These are phyloP conservation scores for Candida ovalis DNA, from an alignment of 805 yeast genomes.

Conservation along the genomic window DNA sequence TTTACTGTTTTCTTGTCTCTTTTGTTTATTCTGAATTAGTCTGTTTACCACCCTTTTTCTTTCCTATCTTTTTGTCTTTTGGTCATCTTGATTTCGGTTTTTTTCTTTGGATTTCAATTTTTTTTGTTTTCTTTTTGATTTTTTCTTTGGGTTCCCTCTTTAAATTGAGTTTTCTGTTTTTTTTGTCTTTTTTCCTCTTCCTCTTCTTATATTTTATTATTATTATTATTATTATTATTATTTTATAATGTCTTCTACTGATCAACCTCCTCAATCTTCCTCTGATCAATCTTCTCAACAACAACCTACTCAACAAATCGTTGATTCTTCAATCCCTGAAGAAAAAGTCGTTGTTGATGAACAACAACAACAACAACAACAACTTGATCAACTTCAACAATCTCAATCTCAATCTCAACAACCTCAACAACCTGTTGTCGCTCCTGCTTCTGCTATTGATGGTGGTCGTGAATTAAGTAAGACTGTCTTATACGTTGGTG, in stretches of 20 bases:
- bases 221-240: too few relatives aligned
- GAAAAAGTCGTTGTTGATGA: background rate
- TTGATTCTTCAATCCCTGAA: background rate
- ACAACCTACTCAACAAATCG: background rate
- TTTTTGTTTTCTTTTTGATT: background rate
- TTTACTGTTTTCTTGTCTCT: background rate
- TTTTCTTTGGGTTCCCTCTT: background rate
- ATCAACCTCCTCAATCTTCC: too few relatives aligned
- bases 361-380: background rate
- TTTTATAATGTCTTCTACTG: too few relatives aligned
- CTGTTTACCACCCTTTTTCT: background rate
- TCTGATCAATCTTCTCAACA: background rate
- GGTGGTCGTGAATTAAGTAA: conserved; percentile 82
- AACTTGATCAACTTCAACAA: background rate
- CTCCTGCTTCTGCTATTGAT: conserved; percentile 29
- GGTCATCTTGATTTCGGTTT: background rate
- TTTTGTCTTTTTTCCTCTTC: background rate
- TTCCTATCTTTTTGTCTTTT: background rate
- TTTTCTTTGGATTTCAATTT: background rate
- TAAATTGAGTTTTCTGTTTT: background rate
- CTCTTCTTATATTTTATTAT: too few relatives aligned
- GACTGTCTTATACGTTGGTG: conserved; percentile 74
- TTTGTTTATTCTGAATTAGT: background rate
- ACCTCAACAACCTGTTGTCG: background rate
- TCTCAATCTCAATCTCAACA: too few relatives aligned